Conservation (phyloP, 495 filamentous ascomycete genomes). For the Aspergillus coremiiformis region DNA sequence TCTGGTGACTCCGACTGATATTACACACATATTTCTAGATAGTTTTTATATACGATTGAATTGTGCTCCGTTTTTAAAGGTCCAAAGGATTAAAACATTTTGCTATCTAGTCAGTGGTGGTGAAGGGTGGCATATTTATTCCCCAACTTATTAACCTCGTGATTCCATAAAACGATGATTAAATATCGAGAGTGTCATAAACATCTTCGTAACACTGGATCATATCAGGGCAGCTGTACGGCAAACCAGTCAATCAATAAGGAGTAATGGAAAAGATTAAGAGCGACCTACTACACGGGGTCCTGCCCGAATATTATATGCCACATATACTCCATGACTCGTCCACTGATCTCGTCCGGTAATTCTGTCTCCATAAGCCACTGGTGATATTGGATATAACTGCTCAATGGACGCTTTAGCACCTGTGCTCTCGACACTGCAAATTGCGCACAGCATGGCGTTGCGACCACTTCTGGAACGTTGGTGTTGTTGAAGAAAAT, state of each 20-base stretch:
- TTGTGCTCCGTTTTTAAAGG: too few relatives aligned
- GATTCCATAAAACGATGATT: background rate
- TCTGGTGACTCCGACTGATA: background rate
- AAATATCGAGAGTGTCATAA: constrained; percentile 15
- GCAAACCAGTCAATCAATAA: constrained; percentile 3
- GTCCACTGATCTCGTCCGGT: constrained; percentile 49
- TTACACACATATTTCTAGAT: background rate
- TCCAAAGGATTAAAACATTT: too few relatives aligned
- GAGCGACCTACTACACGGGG: constrained; percentile 27
- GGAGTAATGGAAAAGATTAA: background rate
- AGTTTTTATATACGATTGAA: too few relatives aligned
- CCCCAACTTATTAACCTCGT: too few relatives aligned
- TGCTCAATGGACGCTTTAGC: constrained; percentile 35
- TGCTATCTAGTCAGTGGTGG: too few relatives aligned
- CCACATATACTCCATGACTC: constrained; percentile 68
- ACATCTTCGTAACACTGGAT: constrained; percentile 26
- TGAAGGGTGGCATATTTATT: too few relatives aligned
- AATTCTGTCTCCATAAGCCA: constrained; percentile 57
- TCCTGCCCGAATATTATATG: constrained; percentile 54
- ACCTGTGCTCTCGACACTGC: constrained; percentile 52
- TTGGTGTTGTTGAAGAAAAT: constrained; percentile 39
- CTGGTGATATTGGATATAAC: constrained; percentile 48
- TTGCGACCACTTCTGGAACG: constrained; percentile 40
- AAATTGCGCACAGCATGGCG: constrained; percentile 65
- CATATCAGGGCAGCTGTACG: constrained; percentile 26